phyloP scores from a whole-genome alignment of 2,329 filamentous ascomycete genomes.

The Trichoderma oligosporum region DNA sequence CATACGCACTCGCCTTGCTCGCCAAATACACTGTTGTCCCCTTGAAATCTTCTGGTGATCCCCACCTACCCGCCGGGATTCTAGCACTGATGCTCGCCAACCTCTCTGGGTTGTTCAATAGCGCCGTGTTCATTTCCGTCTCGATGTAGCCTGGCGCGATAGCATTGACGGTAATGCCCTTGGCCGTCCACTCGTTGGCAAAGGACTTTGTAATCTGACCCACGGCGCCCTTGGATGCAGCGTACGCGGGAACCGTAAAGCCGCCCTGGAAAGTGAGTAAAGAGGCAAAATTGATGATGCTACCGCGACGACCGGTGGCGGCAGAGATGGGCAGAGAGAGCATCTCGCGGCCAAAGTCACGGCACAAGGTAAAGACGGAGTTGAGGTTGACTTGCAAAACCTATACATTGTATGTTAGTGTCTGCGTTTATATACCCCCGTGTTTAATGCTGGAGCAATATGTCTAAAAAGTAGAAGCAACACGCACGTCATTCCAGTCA shows the following conservation, averaged over 20 bases:
- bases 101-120: slow-evolving; percentile 68
- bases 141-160: slow-evolving; percentile 87
- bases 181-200: slow-evolving; percentile 79
- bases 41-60: slow-evolving; percentile 81
- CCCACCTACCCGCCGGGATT: slow-evolving; percentile 84
- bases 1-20: slow-evolving; percentile 71
- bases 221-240: slow-evolving; percentile 80
- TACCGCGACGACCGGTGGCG: slow-evolving; percentile 56
- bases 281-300: slow-evolving; percentile 80
- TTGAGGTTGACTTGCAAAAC: slow-evolving; percentile 85
- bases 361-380: slow-evolving; percentile 72
- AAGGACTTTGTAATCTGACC: slow-evolving; percentile 81
- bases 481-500: slow-evolving; percentile 66
- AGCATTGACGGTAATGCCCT: slow-evolving; percentile 79
- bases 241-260: slow-evolving; percentile 83
- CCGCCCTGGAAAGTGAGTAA: slow-evolving; percentile 83
- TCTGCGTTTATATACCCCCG: not conserved
- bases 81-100: slow-evolving; percentile 70
- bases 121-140: slow-evolving; percentile 89
- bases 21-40: slow-evolving; percentile 75
- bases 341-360: slow-evolving; percentile 77
- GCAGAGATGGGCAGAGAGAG: slow-evolving; percentile 51
- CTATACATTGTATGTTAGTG: slow-evolving; percentile 28
- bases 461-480: not conserved
- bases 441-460: not conserved